phyloP scores from a whole-genome alignment of 768 basidiomycete species.

The Collybia sp. region DNA sequence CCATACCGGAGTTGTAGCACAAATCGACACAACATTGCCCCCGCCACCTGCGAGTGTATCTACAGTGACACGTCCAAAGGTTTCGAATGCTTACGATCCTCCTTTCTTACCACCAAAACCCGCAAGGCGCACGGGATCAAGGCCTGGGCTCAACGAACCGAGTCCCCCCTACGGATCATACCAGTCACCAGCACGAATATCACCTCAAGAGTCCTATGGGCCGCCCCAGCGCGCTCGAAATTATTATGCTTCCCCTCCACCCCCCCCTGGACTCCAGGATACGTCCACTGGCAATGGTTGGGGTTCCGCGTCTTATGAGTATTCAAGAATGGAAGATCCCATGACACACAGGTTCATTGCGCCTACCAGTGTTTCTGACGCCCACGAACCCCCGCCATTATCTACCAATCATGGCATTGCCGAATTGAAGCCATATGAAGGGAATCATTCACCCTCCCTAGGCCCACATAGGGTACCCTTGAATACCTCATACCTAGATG shows the following conservation, averaged over 20 bases:
- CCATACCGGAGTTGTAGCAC: background rate
- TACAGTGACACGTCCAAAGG: slow-evolving; percentile 36
- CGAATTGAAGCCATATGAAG: too few relatives aligned
- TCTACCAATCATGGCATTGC: too few relatives aligned
- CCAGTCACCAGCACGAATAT: slow-evolving; percentile 4
- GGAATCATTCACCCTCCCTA: too few relatives aligned
- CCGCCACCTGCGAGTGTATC: slow-evolving; percentile 1
- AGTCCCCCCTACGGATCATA: slow-evolving; percentile 6
- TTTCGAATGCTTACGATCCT: slow-evolving; percentile 73
- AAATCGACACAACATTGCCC: background rate
- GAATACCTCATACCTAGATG: too few relatives aligned
- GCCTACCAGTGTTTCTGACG: too few relatives aligned
- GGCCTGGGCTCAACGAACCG: slow-evolving; percentile 1
- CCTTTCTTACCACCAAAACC: slow-evolving; percentile 54
- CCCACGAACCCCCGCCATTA: too few relatives aligned
- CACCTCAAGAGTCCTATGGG: slow-evolving; percentile 7
- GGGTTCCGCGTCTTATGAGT: too few relatives aligned
- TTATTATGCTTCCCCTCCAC: slow-evolving; percentile 2
- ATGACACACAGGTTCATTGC: too few relatives aligned
- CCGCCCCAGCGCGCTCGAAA: slow-evolving; percentile 3
- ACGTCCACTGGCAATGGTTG: too few relatives aligned
- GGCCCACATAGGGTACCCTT: too few relatives aligned
- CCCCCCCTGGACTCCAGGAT: too few relatives aligned
- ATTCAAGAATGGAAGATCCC: too few relatives aligned
- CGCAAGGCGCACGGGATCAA: slow-evolving; percentile 22